Evolutionary conservation across 192 early-diverging fungal species (phyloP).

Genomic region (Neocallimastix lanati): DNA sequence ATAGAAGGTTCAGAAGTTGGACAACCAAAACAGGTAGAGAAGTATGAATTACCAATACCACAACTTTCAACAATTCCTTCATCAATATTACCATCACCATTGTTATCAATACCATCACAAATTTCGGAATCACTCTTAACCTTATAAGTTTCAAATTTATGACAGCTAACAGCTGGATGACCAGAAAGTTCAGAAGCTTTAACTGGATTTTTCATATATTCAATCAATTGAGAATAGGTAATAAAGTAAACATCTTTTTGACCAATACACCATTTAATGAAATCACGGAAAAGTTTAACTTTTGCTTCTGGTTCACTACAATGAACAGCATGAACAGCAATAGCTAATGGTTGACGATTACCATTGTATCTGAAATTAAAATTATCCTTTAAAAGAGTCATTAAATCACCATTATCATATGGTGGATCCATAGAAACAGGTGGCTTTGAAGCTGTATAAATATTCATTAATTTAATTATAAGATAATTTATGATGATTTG

Average conservation of each 20-base stretch:
- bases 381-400: constrained; percentile 26
- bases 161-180: constrained; percentile 12
- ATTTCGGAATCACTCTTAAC: constrained; percentile 42
- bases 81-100: constrained; percentile 12
- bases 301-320: constrained; percentile 6
- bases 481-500: too few relatives aligned
- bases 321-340: constrained; percentile 21
- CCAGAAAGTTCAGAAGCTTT: constrained; percentile 37
- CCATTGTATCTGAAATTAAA: constrained; percentile 23
- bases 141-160: constrained; percentile 39
- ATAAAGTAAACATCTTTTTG: constrained; percentile 55
- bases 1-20: constrained; percentile 16
- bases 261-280: constrained; percentile 27
- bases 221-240: constrained; percentile 42
- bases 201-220: constrained; percentile 66
- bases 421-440: constrained; percentile 30
- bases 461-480: constrained; percentile 14
- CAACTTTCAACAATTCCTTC: constrained; percentile 15
- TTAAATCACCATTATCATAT: constrained; percentile 14
- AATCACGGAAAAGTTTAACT: constrained; percentile 13
- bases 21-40: constrained; percentile 35
- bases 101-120: constrained; percentile 48
- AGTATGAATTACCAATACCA: constrained; percentile 23
- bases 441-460: constrained; percentile 14
- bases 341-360: constrained; percentile 31